Base-by-base conservation (phyloP, 495 filamentous ascomycete species). In the Lasiosphaeria hispida region DNA sequence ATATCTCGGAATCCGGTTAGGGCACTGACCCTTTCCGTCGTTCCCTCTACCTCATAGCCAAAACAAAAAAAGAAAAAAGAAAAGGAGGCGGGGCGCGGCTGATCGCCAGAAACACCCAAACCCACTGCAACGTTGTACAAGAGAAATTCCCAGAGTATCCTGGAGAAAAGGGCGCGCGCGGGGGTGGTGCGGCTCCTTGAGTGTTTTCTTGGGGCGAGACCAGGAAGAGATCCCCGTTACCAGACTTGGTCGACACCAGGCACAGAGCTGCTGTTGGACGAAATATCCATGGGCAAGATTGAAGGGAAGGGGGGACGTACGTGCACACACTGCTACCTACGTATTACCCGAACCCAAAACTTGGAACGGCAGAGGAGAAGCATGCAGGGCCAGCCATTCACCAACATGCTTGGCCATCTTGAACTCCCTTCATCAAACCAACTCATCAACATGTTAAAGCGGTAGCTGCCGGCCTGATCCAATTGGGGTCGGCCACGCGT, bases 381-480 rank as follows among this genome's bases (percentile, higher is more conserved):
- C 13, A 4, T 48, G 35, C 53, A 18, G 15, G 30, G 41, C 15
- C 49, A 13, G 40, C n/a, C 48, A 19, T 3, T 15, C 15, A n/a
- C 15, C 34, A 10, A 17, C 36, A 34, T 49, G 15, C 13, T 19
- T 44, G 39, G 23, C 40, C n/a, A 48, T 8, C 43, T 48, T 18
- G 14, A 9, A 34, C 52, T 37, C 47, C 45, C 48, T 40, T 49
- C 14, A 43, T 41, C 41, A 55, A 53, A 35, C 42, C 37, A 36
- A 44, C 41, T 62, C 55, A 62, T 62, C 50, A 55, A 58, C 37
- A 36, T n/a, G 34, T 58, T 50, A 54, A 62, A 62, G 60, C 55
- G 39, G 10, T 23, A 19, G 10, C 38, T 34, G 55, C n/a, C 33
- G 40, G 11, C 48, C 9, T 48, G 35, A 34, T 23, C 60, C 55